A percentile compares a stretch with the other conserved stretches of the same genome.
Evolutionary conservation across 306 rosid genomes (phyloP).

Genomic region (Lagenaria siceraria): DNA sequence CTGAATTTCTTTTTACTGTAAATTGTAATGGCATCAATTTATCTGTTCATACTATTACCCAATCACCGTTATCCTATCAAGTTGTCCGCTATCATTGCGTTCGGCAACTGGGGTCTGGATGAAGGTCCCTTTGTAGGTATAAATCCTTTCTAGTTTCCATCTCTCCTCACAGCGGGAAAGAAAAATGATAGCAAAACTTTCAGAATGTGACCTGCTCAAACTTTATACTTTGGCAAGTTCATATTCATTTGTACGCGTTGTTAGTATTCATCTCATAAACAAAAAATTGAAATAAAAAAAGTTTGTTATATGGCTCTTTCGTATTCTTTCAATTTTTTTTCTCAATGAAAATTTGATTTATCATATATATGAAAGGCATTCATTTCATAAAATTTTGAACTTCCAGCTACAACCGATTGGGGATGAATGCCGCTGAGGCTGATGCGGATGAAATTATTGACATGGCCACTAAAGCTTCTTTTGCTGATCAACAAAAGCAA

Average conservation of each 20-base stretch:
- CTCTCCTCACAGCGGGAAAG: background rate
- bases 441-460: constrained; percentile 61
- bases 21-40: background rate
- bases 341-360: no score
- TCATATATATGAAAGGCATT: background rate
- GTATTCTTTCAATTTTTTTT: no score
- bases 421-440: constrained; percentile 45
- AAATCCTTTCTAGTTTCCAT: background rate
- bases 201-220: background rate
- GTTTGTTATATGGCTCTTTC: no score
- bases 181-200: background rate
- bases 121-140: background rate
- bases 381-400: constrained; percentile 16
- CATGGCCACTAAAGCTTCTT: constrained; percentile 53
- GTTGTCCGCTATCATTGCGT: background rate
- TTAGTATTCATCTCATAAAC: constrained; percentile 16
- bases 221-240: background rate
- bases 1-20: background rate
- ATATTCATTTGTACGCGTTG: background rate
- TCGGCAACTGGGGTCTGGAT: background rate
- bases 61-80: background rate
- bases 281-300: no score
- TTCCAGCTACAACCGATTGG: constrained; percentile 69
- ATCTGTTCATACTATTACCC: background rate
- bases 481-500: constrained; percentile 60